A percentile compares a stretch with the other conserved stretches of the same genome.
Conservation (phyloP, 2,329 filamentous ascomycete genomes). For the Penicillium sp. region DNA sequence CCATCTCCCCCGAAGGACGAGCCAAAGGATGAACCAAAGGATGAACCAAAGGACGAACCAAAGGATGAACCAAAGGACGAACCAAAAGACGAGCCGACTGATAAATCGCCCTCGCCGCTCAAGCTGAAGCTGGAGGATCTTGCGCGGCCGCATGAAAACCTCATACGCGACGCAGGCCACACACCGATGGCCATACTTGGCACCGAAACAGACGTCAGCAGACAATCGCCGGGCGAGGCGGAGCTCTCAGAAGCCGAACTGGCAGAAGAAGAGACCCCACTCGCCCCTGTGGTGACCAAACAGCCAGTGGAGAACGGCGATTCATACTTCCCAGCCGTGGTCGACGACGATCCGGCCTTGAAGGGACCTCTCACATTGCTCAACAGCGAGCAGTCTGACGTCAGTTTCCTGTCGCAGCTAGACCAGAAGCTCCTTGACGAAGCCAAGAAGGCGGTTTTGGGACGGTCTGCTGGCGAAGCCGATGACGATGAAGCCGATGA, state of each 20-base stretch:
- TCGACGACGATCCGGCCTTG: slow-evolving; percentile 41
- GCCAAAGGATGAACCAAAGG: no score
- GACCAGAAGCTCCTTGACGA: slow-evolving; percentile 42
- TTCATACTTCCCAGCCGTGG: slow-evolving; percentile 37
- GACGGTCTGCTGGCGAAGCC: slow-evolving; percentile 19
- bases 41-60: no score
- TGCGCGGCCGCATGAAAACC: slow-evolving; percentile 35
- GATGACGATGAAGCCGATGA: slow-evolving; percentile 23
- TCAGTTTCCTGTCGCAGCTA: slow-evolving; percentile 38
- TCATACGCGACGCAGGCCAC: slow-evolving; percentile 41
- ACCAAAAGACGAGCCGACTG: no score
- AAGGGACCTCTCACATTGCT: slow-evolving; percentile 41
- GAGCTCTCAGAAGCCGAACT: neutral
- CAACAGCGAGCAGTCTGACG: slow-evolving; percentile 39
- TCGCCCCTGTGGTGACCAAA: slow-evolving; percentile 28
- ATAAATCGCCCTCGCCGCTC: slow-evolving; percentile 29
- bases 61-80: no score
- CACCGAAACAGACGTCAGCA: slow-evolving; percentile 26
- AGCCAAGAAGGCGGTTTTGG: slow-evolving; percentile 30
- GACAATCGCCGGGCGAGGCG: slow-evolving; percentile 22
- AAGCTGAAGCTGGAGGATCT: slow-evolving; percentile 35
- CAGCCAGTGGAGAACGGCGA: slow-evolving; percentile 35
- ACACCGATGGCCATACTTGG: slow-evolving; percentile 44
- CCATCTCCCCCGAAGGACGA: slow-evolving; percentile 25
- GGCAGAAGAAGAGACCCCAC: slow-evolving; percentile 27